phyloP scores from a whole-genome alignment of 108 stramenopile genomes.

The Mediolabrus comicus region DNA sequence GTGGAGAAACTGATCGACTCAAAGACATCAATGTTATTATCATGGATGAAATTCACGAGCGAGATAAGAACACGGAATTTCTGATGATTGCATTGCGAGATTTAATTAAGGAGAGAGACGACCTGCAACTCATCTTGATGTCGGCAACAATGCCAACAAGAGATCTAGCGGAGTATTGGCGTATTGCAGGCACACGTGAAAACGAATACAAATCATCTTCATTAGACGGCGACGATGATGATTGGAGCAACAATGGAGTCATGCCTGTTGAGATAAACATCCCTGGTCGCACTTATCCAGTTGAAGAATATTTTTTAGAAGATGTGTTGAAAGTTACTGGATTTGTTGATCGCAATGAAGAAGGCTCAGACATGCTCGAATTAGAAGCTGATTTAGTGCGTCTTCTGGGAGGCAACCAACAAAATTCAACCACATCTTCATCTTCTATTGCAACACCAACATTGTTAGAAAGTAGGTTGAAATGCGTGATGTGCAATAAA shows the following conservation, averaged over 20 bases:
- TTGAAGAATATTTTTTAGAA: conserved; percentile 70
- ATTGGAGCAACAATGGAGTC: conserved; percentile 12
- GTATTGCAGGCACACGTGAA: conserved; percentile 63
- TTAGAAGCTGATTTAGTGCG: conserved; percentile 52
- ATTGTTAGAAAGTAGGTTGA: conserved; percentile 20
- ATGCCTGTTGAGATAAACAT: conserved; percentile 78
- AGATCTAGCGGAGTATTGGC: conserved; percentile 77
- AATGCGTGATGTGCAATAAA: conserved; percentile 61
- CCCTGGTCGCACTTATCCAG: conserved; percentile 62
- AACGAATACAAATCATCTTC: not conserved
- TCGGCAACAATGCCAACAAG: conserved; percentile 91
- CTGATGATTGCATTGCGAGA: conserved; percentile 84
- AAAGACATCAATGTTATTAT: conserved; percentile 81
- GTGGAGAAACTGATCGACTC: conserved; percentile 14
- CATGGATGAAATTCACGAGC: conserved; percentile 90
- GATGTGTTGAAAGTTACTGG: conserved; percentile 80
- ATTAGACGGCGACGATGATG: conserved; percentile 12
- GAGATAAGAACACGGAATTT: conserved; percentile 90
- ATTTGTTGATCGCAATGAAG: conserved; percentile 42
- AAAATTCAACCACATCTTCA: not conserved
- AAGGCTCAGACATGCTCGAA: conserved; percentile 41
- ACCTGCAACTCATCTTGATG: conserved; percentile 79
- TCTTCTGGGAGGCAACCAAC: conserved; percentile 10
- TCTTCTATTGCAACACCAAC: not conserved
- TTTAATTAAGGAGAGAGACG: conserved; percentile 59